A percentile compares a stretch with the other conserved stretches of the same genome.
Evolutionary conservation across 441 rosid species (phyloP).

Genomic region (Isatis lusitanica): DNA sequence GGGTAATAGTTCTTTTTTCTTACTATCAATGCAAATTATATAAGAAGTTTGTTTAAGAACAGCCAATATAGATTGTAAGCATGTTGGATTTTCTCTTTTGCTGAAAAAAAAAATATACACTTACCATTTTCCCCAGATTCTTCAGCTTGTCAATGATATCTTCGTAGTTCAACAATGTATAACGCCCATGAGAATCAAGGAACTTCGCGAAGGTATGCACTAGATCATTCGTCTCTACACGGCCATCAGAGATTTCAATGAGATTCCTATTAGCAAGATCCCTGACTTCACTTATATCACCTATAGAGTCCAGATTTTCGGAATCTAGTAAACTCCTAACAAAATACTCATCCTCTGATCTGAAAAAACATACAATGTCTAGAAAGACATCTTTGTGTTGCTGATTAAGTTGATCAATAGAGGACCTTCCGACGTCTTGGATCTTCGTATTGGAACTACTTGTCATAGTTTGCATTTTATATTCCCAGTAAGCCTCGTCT

Average conservation of each 20-base stretch:
- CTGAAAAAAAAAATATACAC: too few species aligned
- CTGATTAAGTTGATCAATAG: background rate
- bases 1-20: too few species aligned
- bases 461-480: background rate
- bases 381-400: conserved; percentile 3
- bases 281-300: conserved; percentile 10
- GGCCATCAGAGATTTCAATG: background rate
- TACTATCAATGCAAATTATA: too few species aligned
- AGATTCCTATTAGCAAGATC: background rate
- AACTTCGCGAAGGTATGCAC: too few species aligned
- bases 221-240: too few species aligned
- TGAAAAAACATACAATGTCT: background rate
- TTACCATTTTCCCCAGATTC: too few species aligned
- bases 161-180: too few species aligned
- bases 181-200: too few species aligned
- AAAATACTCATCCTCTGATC: background rate
- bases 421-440: background rate
- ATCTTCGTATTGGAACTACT: background rate
- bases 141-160: too few species aligned
- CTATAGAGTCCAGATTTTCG: background rate
- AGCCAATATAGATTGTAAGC: too few species aligned
- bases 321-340: conserved; percentile 1
- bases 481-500: background rate
- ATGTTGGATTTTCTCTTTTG: too few species aligned
- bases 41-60: too few species aligned